Evolutionary conservation across 257 asterid species (phyloP).

Genomic region (Jacaranda copaia): DNA sequence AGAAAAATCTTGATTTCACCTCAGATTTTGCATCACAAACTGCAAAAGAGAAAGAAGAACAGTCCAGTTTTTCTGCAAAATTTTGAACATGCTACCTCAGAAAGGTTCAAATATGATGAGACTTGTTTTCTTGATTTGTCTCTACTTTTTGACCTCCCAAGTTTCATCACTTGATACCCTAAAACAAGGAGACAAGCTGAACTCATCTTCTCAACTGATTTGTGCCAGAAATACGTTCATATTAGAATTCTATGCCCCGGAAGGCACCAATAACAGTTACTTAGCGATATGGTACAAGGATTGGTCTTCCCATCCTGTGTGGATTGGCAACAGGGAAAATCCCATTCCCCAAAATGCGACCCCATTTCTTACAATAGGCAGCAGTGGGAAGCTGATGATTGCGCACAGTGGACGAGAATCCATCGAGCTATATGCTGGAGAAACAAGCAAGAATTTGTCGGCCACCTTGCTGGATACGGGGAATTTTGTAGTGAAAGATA

Average conservation of each 20-base stretch:
- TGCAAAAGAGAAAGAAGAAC: no score
- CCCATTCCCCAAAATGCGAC: constrained; percentile 21
- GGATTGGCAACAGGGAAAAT: constrained; percentile 57
- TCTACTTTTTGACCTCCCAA: constrained; percentile 18
- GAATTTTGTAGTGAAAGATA: constrained; percentile 46
- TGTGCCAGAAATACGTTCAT: constrained; percentile 48
- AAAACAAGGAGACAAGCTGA: constrained; percentile 43
- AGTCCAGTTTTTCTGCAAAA: neutral
- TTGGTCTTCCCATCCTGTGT: neutral
- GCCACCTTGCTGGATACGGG: constrained; percentile 51
- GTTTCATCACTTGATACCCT: constrained; percentile 40
- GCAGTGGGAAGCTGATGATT: constrained; percentile 40
- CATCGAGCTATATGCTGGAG: constrained; percentile 24
- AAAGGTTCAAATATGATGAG: neutral
- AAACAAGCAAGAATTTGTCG: constrained; percentile 36
- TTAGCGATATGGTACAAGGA: constrained; percentile 46
- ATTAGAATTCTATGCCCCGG: constrained; percentile 45
- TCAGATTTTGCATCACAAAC: no score
- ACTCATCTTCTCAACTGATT: constrained; percentile 42
- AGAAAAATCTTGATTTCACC: no score
- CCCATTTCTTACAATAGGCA: constrained; percentile 40
- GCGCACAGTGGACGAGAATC: constrained; percentile 23
- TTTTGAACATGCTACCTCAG: neutral
- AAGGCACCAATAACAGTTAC: constrained; percentile 38
- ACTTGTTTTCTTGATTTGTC: constrained; percentile 23